These are phyloP conservation scores for Akanthomyces uredinophilus DNA, from an alignment of 2,329 filamentous ascomycete species.

Conservation along the genomic window DNA sequence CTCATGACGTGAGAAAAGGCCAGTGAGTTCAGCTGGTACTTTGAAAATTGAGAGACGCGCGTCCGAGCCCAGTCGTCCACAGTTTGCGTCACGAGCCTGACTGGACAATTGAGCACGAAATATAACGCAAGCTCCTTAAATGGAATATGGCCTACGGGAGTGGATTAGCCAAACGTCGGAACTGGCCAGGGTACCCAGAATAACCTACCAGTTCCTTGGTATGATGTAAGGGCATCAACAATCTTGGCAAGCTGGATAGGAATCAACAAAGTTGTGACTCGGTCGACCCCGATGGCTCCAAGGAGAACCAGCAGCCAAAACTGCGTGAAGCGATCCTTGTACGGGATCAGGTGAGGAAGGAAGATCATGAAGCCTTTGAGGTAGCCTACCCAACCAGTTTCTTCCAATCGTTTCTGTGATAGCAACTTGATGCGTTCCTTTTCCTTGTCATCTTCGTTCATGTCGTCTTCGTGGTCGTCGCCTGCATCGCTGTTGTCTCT, in stretches of 20 bases:
- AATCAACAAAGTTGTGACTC: conserved; percentile 23
- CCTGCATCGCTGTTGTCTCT: conserved; percentile 7
- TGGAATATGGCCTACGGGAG: neutral
- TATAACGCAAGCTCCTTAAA: conserved; percentile 15
- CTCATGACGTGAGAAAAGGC: conserved; percentile 61
- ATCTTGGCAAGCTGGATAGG: conserved; percentile 24
- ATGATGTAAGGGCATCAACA: conserved; percentile 18
- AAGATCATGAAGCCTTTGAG: conserved; percentile 23
- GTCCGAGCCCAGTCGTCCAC: conserved; percentile 19
- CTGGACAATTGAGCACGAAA: conserved; percentile 18
- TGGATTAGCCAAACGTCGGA: neutral
- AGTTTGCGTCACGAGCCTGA: conserved; percentile 1
- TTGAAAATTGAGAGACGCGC: conserved; percentile 27
- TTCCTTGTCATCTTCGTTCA: conserved; percentile 20
- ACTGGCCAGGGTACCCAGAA: neutral
- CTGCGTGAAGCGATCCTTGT: conserved; percentile 23
- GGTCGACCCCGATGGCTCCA: conserved; percentile 18
- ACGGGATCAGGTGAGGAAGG: conserved; percentile 23
- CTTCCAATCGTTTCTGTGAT: conserved; percentile 21
- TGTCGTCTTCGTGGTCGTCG: conserved; percentile 12
- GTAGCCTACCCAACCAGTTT: conserved; percentile 24
- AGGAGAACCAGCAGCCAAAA: conserved; percentile 21
- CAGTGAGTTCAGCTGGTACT: conserved; percentile 46
- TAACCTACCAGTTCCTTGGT: conserved; percentile 12
- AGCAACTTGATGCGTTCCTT: conserved; percentile 21